A percentile compares a stretch with the other conserved stretches of the same genome.
Evolutionary conservation across 164 flowering plant genomes (phyloP).

Genomic region (Litsea cubeba): DNA sequence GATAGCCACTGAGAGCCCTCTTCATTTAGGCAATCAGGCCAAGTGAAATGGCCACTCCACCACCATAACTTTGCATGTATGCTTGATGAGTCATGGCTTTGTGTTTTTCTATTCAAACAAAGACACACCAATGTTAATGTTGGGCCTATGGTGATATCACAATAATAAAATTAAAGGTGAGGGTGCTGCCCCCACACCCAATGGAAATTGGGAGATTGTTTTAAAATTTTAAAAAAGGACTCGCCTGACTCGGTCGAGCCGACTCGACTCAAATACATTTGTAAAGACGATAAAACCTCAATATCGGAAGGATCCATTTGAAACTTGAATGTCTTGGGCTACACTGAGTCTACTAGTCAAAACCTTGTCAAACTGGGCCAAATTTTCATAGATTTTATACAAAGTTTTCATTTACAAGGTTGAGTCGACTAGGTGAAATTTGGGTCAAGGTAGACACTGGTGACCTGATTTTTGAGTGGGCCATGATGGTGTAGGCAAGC

Average conservation of each 20-base stretch:
- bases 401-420: no score
- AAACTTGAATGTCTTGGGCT: no score
- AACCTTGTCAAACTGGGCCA: no score
- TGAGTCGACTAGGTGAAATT: no score
- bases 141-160: background rate
- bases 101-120: background rate
- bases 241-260: background rate
- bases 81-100: constrained; percentile 4
- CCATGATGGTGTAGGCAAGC: background rate
- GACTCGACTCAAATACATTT: background rate
- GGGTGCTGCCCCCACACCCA: background rate
- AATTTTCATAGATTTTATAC: no score
- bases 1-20: background rate
- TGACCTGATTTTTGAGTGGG: background rate
- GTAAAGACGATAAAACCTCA: background rate
- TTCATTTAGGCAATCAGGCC: background rate
- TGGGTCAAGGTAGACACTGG: no score
- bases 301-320: no score
- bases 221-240: background rate
- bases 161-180: no score
- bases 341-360: no score
- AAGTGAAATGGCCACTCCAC: constrained; percentile 2
- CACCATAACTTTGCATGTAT: background rate
- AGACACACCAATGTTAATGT: background rate
- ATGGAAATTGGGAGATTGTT: background rate